Base-by-base conservation (phyloP, 306 rosid genomes). In the Spatholobus suberectus region DNA sequence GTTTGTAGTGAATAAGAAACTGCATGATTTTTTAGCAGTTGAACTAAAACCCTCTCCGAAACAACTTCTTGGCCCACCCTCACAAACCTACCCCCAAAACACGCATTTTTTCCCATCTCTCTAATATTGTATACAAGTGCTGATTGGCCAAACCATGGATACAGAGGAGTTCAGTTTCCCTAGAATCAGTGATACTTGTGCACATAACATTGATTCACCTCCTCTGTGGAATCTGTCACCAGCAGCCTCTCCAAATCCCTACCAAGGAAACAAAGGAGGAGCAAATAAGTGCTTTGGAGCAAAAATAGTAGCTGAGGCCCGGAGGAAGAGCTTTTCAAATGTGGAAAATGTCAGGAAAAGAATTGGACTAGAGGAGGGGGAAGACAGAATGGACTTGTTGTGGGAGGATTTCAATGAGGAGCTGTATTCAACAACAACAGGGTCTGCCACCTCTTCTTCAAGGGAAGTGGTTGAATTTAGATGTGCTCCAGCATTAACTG, bases 331-430 rank as follows among this genome's bases (percentile, higher is more conserved):
- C 44, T 78, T 83, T 52, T 74, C 77, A 43, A n/a, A 10, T 21
- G 57, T 72, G 29, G 70, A 78, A 32, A 58, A 27, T 52, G 7
- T 85, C 0, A 55, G 17, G 10, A 55, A 35, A 29, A 49, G 40
- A 35, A 4, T 18, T 29, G 81, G 49, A 11, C 41, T 81, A 1
- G 68, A 73, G 0, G 79, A 77, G 3, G 89, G 83, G 8, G 84
- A 81, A 8, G 73, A 84, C 8, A 82, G 12, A 76, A 89, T 89
- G 92, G 92, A 89, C 75, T 8, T 85, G 81, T 54, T 89, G 84
- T 89, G 92, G 92, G 92, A 89, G 74, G 82, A 89, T 83, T 85
- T 89, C 85, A 87, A 89, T 58, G 92, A 89, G 77, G 89, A 87
- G 10, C 62, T 87, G 84, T 71, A 8, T 24, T 79, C 78, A 61